Conservation (phyloP, 2,329 filamentous ascomycete species). For the Arthroderma sp. region DNA sequence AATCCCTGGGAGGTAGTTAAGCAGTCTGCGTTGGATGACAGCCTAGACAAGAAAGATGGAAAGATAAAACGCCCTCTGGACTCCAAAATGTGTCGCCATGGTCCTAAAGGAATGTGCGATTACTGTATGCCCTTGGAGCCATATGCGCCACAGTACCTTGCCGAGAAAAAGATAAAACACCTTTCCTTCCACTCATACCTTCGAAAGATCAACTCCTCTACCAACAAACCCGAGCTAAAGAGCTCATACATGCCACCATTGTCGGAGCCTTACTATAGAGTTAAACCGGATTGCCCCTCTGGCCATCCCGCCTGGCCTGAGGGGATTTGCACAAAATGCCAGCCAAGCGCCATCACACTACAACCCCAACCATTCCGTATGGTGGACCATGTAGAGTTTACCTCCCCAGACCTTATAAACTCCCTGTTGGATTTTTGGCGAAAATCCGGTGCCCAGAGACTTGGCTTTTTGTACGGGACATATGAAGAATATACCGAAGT, state of each 20-base stretch:
- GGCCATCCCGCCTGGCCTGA: conserved; percentile 90
- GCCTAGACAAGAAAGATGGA: conserved; percentile 73
- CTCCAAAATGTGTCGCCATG: conserved; percentile 83
- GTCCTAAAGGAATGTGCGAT: conserved; percentile 96
- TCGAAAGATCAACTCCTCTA: conserved; percentile 87
- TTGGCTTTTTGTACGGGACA: conserved; percentile 82
- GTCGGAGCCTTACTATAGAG: conserved; percentile 82
- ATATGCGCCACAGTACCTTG: conserved; percentile 75
- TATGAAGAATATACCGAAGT: conserved; percentile 88
- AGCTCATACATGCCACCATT: conserved; percentile 94
- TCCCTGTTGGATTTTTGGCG: conserved; percentile 88
- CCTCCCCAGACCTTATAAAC: conserved; percentile 71
- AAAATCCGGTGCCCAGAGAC: conserved; percentile 66
- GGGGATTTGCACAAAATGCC: conserved; percentile 95
- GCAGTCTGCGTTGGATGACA: conserved; percentile 78
- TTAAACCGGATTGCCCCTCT: conserved; percentile 77
- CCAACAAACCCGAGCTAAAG: conserved; percentile 88
- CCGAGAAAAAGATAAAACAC: conserved; percentile 97
- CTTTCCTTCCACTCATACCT: conserved; percentile 90
- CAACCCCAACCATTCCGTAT: conserved; percentile 90
- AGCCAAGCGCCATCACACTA: conserved; percentile 89
- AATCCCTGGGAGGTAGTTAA: conserved; percentile 88
- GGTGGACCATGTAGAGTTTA: conserved; percentile 97
- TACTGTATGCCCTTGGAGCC: conserved; percentile 96
- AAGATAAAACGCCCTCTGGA: conserved; percentile 71